A percentile compares a stretch with the other conserved stretches of the same genome.
Conservation (phyloP, 805 yeast genomes). For the Brettanomyces anomalus region DNA sequence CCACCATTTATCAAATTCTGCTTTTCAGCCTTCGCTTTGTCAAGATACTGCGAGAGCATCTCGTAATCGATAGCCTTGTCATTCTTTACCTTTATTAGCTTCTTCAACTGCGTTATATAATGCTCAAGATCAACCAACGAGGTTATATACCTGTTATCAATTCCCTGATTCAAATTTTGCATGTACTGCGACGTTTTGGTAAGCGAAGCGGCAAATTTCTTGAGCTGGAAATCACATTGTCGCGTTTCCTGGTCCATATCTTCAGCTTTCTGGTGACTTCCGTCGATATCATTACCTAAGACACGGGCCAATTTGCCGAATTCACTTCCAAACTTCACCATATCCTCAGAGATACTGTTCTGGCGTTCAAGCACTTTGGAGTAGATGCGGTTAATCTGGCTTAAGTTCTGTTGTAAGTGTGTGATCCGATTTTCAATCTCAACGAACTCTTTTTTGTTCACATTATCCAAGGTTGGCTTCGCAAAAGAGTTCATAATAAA, state of each 20-base stretch:
- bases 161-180: slow-evolving; percentile 28
- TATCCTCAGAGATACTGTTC: slow-evolving; percentile 64
- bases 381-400: slow-evolving; percentile 71
- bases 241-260: slow-evolving; percentile 15
- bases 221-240: slow-evolving; percentile 22
- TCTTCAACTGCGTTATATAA: slow-evolving; percentile 57
- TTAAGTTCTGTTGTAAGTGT: slow-evolving; percentile 75
- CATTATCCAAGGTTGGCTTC: slow-evolving; percentile 48
- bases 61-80: slow-evolving; percentile 89
- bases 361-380: slow-evolving; percentile 64
- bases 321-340: slow-evolving; percentile 61
- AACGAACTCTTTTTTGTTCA: slow-evolving; percentile 61
- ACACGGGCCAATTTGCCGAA: slow-evolving; percentile 50
- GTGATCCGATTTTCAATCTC: slow-evolving; percentile 78
- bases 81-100: slow-evolving; percentile 73
- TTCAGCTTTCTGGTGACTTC: slow-evolving; percentile 16
- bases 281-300: slow-evolving; percentile 25
- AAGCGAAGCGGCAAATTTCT: slow-evolving; percentile 32
- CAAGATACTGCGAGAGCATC: slow-evolving; percentile 69
- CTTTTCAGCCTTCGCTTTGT: slow-evolving; percentile 62
- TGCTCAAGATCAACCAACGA: slow-evolving; percentile 83
- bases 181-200: slow-evolving; percentile 23
- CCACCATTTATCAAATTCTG: slow-evolving; percentile 26
- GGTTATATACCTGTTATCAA: slow-evolving; percentile 76
- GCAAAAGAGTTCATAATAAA: slow-evolving; percentile 91